Evolutionary conservation across 805 yeast species (phyloP), one percentile per base, ranked within the genome.

Genomic region (Zygosaccharomyces lentus): DNA sequence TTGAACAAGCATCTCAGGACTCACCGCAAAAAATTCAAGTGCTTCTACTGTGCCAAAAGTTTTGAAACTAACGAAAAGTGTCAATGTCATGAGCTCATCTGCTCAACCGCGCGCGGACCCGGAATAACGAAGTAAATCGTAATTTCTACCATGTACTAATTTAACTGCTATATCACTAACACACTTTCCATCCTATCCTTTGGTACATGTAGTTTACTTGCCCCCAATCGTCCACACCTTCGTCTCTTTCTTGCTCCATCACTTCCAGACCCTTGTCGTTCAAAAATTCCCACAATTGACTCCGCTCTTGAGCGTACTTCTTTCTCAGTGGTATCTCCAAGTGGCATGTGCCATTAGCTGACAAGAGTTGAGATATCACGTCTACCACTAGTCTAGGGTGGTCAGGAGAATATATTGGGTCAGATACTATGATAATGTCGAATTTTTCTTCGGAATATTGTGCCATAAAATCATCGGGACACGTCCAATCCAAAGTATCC

Each of bases 211-310:
- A 90, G 21, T 70, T 61, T 45, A 81, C 81, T 25, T 72, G 73
- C 0, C 97, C 97, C 71, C 88, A 90, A 61, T 90, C 97, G 59
- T 91, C 99, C 45, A 66, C 68, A 0, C 96, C 97, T 3, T 72
- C 65, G 48, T 85, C 88, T 2, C 63, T 56, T 9, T 67, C 73
- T 34, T 69, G 67, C 5, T 65, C 64, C 0, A 58, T 50, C 55
- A 74, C 43, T 1, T 59, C 60, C 1, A 55, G 38, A 1, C 58
- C 46, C 9, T 53, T 49, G 2, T 72, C 68, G 1, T 55, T 57
- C 34, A 91, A 56, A 9, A 84, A 60, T 0, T 46, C 45, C 84
- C 90, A 87, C 16, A 93, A 65, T 9, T 56, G 36, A 3, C 68
- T 72, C 52, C 98, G 68, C 45, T 86, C 91, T 4, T 68, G 66